Percentiles rank a stretch among this genome's conserved stretches.
These are phyloP conservation scores for Xylaria sp. DNA, from an alignment of 2,329 filamentous ascomycete species.

Conservation along the genomic window DNA sequence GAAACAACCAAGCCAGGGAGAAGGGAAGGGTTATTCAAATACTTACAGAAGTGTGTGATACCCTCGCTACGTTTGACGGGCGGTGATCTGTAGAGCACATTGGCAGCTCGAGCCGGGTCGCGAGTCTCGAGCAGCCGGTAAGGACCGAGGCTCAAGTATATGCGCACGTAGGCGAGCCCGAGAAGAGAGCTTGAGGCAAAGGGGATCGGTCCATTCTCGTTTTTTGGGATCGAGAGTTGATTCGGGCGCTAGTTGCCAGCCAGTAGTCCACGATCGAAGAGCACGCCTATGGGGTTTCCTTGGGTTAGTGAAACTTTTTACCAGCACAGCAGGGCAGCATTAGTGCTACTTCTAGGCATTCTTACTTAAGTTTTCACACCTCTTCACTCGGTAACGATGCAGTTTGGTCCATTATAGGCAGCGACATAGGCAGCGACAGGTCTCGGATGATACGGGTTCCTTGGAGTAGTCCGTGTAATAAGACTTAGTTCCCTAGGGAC, in stretches of 20 bases:
- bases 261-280: conserved; percentile 17
- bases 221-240: conserved; percentile 21
- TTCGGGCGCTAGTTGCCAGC: conserved; percentile 19
- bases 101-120: conserved; percentile 54
- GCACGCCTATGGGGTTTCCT: conserved; percentile 7
- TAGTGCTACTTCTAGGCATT: background rate
- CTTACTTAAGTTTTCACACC: conserved; percentile 16
- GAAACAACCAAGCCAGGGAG: background rate
- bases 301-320: background rate
- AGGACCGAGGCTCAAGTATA: conserved; percentile 13
- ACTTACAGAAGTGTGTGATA: conserved; percentile 52
- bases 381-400: conserved; percentile 7
- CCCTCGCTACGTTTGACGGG: conserved; percentile 56
- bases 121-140: conserved; percentile 15
- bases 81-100: conserved; percentile 53
- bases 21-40: background rate
- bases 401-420: conserved; percentile 13
- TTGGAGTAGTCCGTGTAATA: background rate
- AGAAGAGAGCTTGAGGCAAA: conserved; percentile 22
- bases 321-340: too few relatives aligned
- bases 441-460: conserved; percentile 12
- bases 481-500: conserved; percentile 10
- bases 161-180: conserved; percentile 18
- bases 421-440: conserved; percentile 11
- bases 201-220: conserved; percentile 21